Evolutionary conservation across 306 rosid genomes (phyloP).

Genomic region (Inga oerstediana): DNA sequence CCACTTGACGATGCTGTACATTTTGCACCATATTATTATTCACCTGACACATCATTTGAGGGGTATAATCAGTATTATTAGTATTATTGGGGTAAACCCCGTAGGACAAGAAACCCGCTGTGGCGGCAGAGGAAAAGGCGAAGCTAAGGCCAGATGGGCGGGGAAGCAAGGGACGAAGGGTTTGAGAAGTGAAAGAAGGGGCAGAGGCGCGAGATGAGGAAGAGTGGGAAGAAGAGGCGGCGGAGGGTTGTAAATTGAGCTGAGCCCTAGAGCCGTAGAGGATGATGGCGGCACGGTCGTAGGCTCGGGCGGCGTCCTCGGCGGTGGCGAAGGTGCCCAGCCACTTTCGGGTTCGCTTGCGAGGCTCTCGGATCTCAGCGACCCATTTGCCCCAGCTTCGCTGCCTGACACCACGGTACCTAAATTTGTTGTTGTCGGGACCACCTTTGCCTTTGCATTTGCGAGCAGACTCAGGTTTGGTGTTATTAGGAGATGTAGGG

Average conservation of each 20-base stretch:
- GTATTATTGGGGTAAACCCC: conserved; percentile 29
- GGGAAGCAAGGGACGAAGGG: conserved; percentile 77
- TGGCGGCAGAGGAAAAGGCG: conserved; percentile 32
- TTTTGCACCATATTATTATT: conserved; percentile 17
- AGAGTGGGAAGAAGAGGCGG: conserved; percentile 34
- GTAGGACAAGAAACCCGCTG: conserved; percentile 38
- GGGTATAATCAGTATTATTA: neutral
- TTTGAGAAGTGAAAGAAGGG: conserved; percentile 53
- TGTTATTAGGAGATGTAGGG: conserved; percentile 33
- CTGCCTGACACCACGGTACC: conserved; percentile 91
- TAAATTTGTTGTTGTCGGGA: conserved; percentile 89
- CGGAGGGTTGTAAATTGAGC: conserved; percentile 75
- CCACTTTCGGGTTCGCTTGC: conserved; percentile 90
- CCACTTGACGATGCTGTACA: conserved; percentile 19
- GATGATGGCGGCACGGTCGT: conserved; percentile 90
- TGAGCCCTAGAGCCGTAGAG: conserved; percentile 89
- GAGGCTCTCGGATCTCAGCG: conserved; percentile 97
- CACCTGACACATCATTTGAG: conserved; percentile 31
- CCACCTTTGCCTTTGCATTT: conserved; percentile 75
- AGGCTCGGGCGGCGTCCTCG: conserved; percentile 91
- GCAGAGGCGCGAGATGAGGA: conserved; percentile 41
- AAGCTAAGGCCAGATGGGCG: conserved; percentile 60
- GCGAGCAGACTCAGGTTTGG: neutral
- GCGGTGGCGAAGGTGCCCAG: conserved; percentile 95
- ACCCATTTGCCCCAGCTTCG: conserved; percentile 99